Percentiles rank a stretch among this genome's conserved stretches.
Conservation (phyloP, 495 filamentous ascomycete genomes). For the Penicillium crystallinum region DNA sequence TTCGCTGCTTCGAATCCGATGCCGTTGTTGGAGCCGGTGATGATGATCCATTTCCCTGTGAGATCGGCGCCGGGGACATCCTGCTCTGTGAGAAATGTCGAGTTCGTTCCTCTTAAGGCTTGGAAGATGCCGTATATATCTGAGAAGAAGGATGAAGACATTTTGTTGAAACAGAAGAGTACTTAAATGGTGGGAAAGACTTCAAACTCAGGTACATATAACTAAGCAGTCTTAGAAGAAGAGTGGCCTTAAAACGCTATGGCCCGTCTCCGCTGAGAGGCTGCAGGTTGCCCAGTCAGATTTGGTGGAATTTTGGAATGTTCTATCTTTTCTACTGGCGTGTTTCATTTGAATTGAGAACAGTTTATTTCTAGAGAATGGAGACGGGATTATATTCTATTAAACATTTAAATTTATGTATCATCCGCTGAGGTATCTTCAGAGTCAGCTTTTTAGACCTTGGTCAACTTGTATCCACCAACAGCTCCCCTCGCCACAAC, state of each 20-base stretch:
- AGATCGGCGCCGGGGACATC: slow-evolving; percentile 13
- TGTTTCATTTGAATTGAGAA: too few species aligned
- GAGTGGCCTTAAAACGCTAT: too few species aligned
- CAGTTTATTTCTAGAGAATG: too few species aligned
- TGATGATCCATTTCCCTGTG: slow-evolving; percentile 27
- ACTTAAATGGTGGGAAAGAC: too few species aligned
- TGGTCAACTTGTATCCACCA: slow-evolving; percentile 29
- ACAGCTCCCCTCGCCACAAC: slow-evolving; percentile 34
- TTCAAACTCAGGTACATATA: background rate
- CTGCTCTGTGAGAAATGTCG: slow-evolving; percentile 11
- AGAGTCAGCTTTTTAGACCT: slow-evolving; percentile 18
- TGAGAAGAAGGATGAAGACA: background rate
- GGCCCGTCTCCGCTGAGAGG: too few species aligned
- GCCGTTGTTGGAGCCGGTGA: slow-evolving; percentile 32
- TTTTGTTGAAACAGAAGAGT: background rate
- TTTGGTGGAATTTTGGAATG: too few species aligned
- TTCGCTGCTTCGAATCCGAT: slow-evolving; percentile 30
- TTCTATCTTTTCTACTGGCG: too few species aligned
- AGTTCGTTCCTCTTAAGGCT: slow-evolving; percentile 6
- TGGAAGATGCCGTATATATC: background rate
- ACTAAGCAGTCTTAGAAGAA: too few species aligned
- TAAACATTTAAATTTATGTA: too few species aligned
- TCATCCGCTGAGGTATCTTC: too few species aligned
- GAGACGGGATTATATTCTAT: too few species aligned
- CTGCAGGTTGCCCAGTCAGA: too few species aligned